Conservation (phyloP, 202 grass and related monocot genomes). For the Elaeis oleifera region DNA sequence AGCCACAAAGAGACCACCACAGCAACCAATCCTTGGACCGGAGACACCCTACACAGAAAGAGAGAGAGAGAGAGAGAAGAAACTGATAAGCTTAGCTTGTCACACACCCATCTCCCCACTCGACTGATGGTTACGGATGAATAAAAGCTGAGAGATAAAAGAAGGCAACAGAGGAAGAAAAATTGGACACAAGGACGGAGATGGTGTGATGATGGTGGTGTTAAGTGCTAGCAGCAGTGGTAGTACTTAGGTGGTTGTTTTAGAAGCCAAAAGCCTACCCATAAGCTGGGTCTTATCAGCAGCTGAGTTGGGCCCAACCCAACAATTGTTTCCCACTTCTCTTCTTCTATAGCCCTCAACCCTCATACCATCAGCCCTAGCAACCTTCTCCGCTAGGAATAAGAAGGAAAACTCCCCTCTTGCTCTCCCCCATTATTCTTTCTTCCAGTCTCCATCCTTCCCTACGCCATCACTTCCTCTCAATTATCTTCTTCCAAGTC, state of each 20-base stretch:
- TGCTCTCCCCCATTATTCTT: too few species aligned
- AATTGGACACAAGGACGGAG: not conserved
- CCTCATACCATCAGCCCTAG: too few species aligned
- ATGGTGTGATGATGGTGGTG: not conserved
- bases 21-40: too few species aligned
- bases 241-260: constrained; percentile 14
- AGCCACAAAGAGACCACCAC: too few species aligned
- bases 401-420: too few species aligned
- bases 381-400: too few species aligned
- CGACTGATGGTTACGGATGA: not conserved
- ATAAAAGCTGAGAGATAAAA: constrained; percentile 1
- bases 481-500: constrained; percentile 19
- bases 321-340: too few species aligned
- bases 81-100: not conserved
- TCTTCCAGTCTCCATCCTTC: not conserved
- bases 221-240: constrained; percentile 1
- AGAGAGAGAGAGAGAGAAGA: not conserved
- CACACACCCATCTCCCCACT: not conserved
- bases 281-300: too few species aligned
- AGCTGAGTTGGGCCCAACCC: too few species aligned
- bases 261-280: constrained; percentile 12
- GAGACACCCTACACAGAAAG: not conserved
- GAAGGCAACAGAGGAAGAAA: not conserved
- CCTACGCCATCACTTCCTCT: constrained; percentile 14
- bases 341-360: too few species aligned